Base-by-base conservation (phyloP, 345 rosid species). In the Boechera stricta region DNA sequence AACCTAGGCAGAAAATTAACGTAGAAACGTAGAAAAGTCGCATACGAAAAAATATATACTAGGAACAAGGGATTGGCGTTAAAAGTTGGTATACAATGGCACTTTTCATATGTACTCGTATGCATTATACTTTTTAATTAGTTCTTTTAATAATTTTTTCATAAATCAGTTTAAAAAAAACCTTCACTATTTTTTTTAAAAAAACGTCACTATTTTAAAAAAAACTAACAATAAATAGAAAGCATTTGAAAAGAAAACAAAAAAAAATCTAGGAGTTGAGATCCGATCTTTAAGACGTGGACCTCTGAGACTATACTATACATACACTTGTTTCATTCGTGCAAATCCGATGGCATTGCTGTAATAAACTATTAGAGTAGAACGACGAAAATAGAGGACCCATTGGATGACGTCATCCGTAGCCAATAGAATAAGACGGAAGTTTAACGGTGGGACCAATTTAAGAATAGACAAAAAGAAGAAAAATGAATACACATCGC, bases 1-100 rank as follows among this genome's bases (percentile, higher is more conserved):
- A 76, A 76, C 45, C 64, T 33, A 69, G 55, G 75, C 69, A 15
- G 44, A 29, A 66, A 39, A 51, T 6, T 60, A 69, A 69, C 56
- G 74, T 68, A 67, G 44, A 75, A 59, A 68, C 54, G 36, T 75
- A 69, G 31, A 61, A 76, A 76, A 76, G 69, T 69, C 4, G 38
- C 15, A 41, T 42, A 61, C 16, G 29, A 31, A 74, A 56, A 48
- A 29, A 45, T 39, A 18, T 12, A 48, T 36, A 48, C 31, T 10
- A 31, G 13, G 32, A 31, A 53, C 21, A 29, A 44, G 38, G 21
- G 2, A 38, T 33, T 74, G 21, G 13, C 57, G 57, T 55, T 42
- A 64, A 5, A 18, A 41, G 35, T 64, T 74, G 49, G 72, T 56
- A 29, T 57, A 47, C 49, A n/a, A 44, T 28, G 58, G 1, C 64